Percentiles rank a stretch among this genome's conserved stretches.
Evolutionary conservation across 805 yeast species (phyloP).

Genomic region (Wickerhamomyces queroliae): DNA sequence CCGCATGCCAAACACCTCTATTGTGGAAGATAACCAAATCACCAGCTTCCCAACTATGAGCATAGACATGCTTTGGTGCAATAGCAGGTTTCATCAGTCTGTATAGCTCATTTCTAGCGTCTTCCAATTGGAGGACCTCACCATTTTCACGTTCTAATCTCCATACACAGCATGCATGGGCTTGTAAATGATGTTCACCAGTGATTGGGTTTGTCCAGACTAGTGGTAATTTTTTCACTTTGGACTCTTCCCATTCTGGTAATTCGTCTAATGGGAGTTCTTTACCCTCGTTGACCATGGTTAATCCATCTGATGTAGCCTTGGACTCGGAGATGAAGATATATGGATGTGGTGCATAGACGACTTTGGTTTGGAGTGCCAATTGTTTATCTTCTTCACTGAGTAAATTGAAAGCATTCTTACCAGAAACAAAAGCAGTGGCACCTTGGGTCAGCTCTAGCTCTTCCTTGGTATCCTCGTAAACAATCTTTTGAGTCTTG

Average conservation of each 20-base stretch:
- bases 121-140: conserved; percentile 54
- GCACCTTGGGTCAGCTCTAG: conserved; percentile 76
- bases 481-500: conserved; percentile 58
- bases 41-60: conserved; percentile 80
- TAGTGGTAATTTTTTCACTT: conserved; percentile 73
- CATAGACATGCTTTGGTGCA: conserved; percentile 64
- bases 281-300: conserved; percentile 77
- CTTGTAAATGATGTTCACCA: conserved; percentile 75
- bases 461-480: conserved; percentile 60
- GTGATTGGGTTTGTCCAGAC: conserved; percentile 93
- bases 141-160: conserved; percentile 53
- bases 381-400: conserved; percentile 65
- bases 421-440: conserved; percentile 86
- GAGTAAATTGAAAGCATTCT: conserved; percentile 62
- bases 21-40: conserved; percentile 84
- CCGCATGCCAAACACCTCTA: conserved; percentile 89
- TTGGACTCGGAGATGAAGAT: conserved; percentile 75
- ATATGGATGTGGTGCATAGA: conserved; percentile 91
- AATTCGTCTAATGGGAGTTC: conserved; percentile 61
- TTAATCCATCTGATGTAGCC: conserved; percentile 82
- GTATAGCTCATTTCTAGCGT: conserved; percentile 70
- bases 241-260: conserved; percentile 79
- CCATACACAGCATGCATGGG: conserved; percentile 83
- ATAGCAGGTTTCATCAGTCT: conserved; percentile 83
- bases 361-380: conserved; percentile 74